Evolutionary conservation across 129 eudicot genomes (phyloP).

Genomic region (Kitagawia praeruptora): DNA sequence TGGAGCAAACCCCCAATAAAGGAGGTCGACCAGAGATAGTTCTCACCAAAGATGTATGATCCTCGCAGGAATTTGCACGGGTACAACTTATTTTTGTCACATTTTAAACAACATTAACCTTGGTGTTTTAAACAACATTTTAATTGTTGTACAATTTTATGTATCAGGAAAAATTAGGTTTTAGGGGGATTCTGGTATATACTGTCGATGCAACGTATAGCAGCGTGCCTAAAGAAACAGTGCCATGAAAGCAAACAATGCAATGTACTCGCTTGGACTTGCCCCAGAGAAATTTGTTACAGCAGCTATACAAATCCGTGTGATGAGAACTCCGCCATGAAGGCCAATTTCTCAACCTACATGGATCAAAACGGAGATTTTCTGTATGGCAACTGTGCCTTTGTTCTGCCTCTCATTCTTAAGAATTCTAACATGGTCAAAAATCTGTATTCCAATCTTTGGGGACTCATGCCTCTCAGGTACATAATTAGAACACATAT

Average conservation of each 20-base stretch:
- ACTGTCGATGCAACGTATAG: conserved; percentile 34
- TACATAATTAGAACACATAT: background rate
- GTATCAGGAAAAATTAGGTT: conserved; percentile 20
- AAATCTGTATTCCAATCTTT: conserved; percentile 39
- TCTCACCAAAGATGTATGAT: too few relatives aligned
- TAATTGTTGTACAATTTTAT: background rate
- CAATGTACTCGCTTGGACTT: conserved; percentile 21
- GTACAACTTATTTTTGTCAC: too few relatives aligned
- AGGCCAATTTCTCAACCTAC: conserved; percentile 18
- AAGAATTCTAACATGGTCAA: conserved; percentile 21
- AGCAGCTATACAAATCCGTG: background rate
- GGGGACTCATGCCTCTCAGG: conserved; percentile 54
- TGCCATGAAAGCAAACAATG: conserved; percentile 25
- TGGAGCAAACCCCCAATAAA: too few relatives aligned
- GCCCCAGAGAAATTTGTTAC: conserved; percentile 24
- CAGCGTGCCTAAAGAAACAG: conserved; percentile 35
- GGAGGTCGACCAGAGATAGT: too few relatives aligned
- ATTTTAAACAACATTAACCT: too few relatives aligned
- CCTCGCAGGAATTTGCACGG: too few relatives aligned
- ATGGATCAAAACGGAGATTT: conserved; percentile 32
- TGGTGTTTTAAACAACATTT: too few relatives aligned
- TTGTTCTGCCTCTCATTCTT: conserved; percentile 39
- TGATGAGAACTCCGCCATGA: background rate
- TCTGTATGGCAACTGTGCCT: conserved; percentile 40
- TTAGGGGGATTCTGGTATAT: conserved; percentile 54